A percentile compares a stretch with the other conserved stretches of the same genome.
phyloP scores from a whole-genome alignment of 768 basidiomycete species.

The Calocera cornea region DNA sequence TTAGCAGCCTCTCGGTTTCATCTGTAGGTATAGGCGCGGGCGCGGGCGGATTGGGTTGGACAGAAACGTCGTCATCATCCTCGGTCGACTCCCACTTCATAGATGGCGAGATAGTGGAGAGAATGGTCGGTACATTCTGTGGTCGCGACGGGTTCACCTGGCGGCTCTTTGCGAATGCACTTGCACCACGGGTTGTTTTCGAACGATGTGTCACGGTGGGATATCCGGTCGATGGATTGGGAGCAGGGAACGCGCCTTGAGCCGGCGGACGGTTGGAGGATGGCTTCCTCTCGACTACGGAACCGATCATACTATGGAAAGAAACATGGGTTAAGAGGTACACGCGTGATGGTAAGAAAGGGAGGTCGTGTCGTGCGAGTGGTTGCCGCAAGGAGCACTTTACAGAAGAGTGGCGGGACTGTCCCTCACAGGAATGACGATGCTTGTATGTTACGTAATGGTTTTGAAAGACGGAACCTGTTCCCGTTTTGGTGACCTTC shows the following conservation, averaged over 20 bases:
- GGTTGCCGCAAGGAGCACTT: no score
- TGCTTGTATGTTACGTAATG: no score
- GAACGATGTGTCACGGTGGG: conserved; percentile 52
- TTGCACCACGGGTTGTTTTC: conserved; percentile 37
- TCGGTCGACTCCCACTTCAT: conserved; percentile 10
- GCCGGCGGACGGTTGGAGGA: conserved; percentile 15
- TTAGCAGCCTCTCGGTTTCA: conserved; percentile 31
- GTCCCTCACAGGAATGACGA: no score
- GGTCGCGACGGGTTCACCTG: conserved; percentile 5
- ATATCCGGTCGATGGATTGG: conserved; percentile 37
- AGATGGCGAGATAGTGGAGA: conserved; percentile 13
- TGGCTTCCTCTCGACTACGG: conserved; percentile 33
- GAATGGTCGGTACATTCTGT: conserved; percentile 16
- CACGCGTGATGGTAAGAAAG: background rate
- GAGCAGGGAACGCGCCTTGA: conserved; percentile 17
- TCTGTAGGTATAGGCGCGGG: background rate
- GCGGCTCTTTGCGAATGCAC: conserved; percentile 14
- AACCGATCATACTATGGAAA: conserved; percentile 28
- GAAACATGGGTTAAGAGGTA: background rate
- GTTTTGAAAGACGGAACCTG: no score
- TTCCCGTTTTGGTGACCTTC: no score
- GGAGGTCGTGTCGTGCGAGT: no score
- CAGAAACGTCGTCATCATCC: conserved; percentile 11
- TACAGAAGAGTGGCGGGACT: no score
- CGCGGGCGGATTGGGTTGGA: background rate